These are phyloP conservation scores for Nicotiana sylvestris DNA, from an alignment of 257 asterid species.

Conservation along the genomic window DNA sequence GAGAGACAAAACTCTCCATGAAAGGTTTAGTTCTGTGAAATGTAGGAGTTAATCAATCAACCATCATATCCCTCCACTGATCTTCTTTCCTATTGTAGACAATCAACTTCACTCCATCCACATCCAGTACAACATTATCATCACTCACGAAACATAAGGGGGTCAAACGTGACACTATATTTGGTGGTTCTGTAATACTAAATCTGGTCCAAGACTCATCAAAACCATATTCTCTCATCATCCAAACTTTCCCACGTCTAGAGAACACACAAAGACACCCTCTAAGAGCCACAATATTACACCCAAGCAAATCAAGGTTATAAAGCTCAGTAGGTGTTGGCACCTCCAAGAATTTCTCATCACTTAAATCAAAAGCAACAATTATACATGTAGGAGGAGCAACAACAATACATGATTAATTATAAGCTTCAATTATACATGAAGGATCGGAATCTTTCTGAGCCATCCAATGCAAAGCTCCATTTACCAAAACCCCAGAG, in stretches of 20 bases:
- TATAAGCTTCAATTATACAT: background rate
- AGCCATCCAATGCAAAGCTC: background rate
- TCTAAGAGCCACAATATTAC: too few species aligned
- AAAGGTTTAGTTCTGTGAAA: background rate
- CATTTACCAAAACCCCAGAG: background rate
- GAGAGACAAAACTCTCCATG: background rate
- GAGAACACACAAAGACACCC: too few species aligned
- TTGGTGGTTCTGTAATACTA: background rate
- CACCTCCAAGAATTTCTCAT: background rate
- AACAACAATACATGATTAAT: too few species aligned
- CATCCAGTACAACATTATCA: background rate
- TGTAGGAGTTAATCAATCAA: background rate
- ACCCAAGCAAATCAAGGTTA: too few species aligned
- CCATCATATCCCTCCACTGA: background rate
- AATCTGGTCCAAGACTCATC: background rate
- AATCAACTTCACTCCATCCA: background rate
- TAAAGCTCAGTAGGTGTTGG: background rate
- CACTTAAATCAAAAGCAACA: background rate
- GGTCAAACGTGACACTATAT: background rate
- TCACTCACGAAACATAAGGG: background rate
- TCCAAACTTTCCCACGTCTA: too few species aligned
- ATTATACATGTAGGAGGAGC: too few species aligned
- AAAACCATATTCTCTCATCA: too few species aligned
- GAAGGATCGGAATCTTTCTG: background rate
- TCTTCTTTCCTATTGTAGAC: background rate